Conservation (phyloP, 2,329 filamentous ascomycete genomes). For the Ophiostoma pallidulum region DNA sequence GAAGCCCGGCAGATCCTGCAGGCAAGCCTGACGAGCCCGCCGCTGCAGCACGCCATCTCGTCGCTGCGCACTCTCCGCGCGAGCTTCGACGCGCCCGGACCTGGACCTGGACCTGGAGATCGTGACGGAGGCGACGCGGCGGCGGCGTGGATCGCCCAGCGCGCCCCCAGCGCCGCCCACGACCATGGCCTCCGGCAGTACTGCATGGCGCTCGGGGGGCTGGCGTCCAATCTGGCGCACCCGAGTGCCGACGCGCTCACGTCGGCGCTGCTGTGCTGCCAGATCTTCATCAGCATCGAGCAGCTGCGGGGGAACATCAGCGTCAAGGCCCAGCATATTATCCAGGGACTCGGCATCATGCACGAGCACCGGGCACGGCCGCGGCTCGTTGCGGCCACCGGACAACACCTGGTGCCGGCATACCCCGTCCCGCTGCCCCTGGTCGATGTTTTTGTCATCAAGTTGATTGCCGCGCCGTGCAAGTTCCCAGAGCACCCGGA, state of each 20-base stretch:
- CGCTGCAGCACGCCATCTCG: constrained; percentile 30
- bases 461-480: constrained; percentile 33
- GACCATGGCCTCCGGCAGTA: constrained; percentile 34
- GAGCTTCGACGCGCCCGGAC: constrained; percentile 27
- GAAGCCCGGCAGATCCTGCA: constrained; percentile 32
- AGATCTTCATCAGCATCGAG: constrained; percentile 38
- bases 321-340: constrained; percentile 34
- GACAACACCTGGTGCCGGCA: constrained; percentile 13
- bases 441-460: constrained; percentile 34
- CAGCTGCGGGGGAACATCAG: constrained; percentile 31
- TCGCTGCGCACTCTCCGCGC: constrained; percentile 32
- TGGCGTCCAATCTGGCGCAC: constrained; percentile 30
- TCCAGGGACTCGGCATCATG: constrained; percentile 35
- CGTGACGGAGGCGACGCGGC: too few relatives aligned
- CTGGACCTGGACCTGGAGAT: too few relatives aligned
- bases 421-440: constrained; percentile 24
- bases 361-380: constrained; percentile 31
- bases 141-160: constrained; percentile 21
- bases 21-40: constrained; percentile 27
- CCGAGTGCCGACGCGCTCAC: constrained; percentile 23
- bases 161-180: constrained; percentile 22
- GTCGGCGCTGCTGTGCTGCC: constrained; percentile 36
- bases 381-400: not conserved
- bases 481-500: constrained; percentile 23
- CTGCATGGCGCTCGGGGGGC: constrained; percentile 29